Evolutionary conservation across 2,329 filamentous ascomycete species (phyloP), one percentile per base, ranked within the genome.

Genomic region (Colletotrichum cuscutae): DNA sequence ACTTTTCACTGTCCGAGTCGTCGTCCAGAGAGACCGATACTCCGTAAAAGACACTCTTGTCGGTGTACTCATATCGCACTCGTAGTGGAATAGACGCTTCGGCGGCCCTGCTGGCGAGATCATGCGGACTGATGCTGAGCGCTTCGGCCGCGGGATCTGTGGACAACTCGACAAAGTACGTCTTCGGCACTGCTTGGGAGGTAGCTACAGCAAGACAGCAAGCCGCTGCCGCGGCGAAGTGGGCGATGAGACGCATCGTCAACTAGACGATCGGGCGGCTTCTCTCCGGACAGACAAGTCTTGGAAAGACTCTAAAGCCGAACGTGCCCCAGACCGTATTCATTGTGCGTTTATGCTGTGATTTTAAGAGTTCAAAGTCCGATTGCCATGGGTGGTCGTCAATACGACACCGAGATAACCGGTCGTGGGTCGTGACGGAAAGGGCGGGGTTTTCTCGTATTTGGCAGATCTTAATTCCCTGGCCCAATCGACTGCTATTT

Each of bases 11-110:
- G 24, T 66, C 54, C 11, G 6, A 11, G 26, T 71, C 58, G 30
- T 24, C 5, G 6, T 54, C 46, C 8, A 71, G 68, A 2, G 56
- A 60, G 1, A 68, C 68, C 12, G 63, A 71, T 26, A 35, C 56
- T 19, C 68, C 68, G 24, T 71, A 71, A 22, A 68, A 71, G 1
- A 68, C n/a, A 13, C 57, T 58, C 15, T 60, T 67, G 12, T 71
- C 68, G 5, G 11, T 24, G 46, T 35, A 71, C 22, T 71, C 26
- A 35, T 67, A 71, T n/a, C 68, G 68, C 12, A 71, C 63, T 4
- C 35, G 37, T 12, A 70, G 11, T 1, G 67, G 12, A 5, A 70
- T 53, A 11, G 42, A 70, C 13, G 65, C 26, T 19, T 65, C 67
- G 11, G 54, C 24, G 11, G 61, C 61, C 5, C 8, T 52, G 22